Evolutionary conservation across 2,329 filamentous ascomycete species (phyloP).

Genomic region (Drechslerella coelobrocha): DNA sequence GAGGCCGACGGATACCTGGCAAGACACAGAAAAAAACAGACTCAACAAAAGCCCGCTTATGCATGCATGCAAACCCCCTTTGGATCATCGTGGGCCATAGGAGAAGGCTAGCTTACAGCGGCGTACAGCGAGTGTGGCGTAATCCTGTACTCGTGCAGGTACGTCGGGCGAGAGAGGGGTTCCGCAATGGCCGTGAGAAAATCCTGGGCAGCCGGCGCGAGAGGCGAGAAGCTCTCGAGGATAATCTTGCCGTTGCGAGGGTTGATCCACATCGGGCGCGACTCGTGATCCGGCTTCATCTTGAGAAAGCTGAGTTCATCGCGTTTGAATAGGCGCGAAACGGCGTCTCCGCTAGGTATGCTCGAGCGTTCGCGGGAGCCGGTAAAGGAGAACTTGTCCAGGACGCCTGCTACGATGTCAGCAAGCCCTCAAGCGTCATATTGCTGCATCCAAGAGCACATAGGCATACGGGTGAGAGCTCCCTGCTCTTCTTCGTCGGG

Average conservation of each 20-base stretch:
- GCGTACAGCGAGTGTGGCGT: slow-evolving; percentile 94
- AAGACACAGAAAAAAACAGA: slow-evolving; percentile 8
- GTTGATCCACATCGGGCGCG: slow-evolving; percentile 93
- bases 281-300: slow-evolving; percentile 86
- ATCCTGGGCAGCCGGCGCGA: slow-evolving; percentile 86
- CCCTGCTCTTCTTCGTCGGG: slow-evolving; percentile 42
- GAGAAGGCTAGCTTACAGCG: slow-evolving; percentile 63
- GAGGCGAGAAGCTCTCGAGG: slow-evolving; percentile 88
- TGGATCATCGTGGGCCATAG: background rate
- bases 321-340: slow-evolving; percentile 66
- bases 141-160: slow-evolving; percentile 91
- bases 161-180: slow-evolving; percentile 84
- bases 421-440: background rate
- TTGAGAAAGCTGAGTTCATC: slow-evolving; percentile 82
- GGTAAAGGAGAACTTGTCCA: slow-evolving; percentile 62
- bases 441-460: background rate
- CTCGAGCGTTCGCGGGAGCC: slow-evolving; percentile 63
- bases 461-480: slow-evolving; percentile 38
- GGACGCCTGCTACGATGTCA: slow-evolving; percentile 49
- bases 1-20: slow-evolving; percentile 78
- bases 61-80: slow-evolving; percentile 1
- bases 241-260: slow-evolving; percentile 85
- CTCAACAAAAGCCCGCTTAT: slow-evolving; percentile 2
- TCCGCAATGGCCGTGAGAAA: slow-evolving; percentile 96
- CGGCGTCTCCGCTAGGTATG: slow-evolving; percentile 62